These are phyloP conservation scores for Ustilago loliicola DNA, from an alignment of 1,284 basidiomycete genomes.

Conservation along the genomic window DNA sequence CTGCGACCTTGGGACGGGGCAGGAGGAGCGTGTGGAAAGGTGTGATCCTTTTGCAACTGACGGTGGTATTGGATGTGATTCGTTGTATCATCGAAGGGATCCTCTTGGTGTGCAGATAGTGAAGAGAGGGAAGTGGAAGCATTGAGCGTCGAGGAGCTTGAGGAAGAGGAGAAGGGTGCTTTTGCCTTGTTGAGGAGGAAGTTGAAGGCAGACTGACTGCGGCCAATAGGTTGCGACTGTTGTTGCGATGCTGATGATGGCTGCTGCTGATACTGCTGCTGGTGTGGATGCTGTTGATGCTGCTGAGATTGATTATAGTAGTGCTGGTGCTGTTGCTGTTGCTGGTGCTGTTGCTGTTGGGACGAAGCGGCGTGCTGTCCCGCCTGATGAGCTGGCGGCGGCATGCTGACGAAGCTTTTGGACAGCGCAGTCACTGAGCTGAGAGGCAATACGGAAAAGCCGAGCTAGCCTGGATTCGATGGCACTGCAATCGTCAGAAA, in stretches of 20 bases:
- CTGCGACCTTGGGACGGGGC: constrained; percentile 18
- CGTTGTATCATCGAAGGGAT: constrained; percentile 45
- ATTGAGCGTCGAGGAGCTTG: constrained; percentile 41
- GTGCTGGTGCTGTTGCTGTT: constrained; percentile 19
- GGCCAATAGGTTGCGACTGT: constrained; percentile 46
- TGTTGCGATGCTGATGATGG: constrained; percentile 14
- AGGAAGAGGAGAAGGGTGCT: constrained; percentile 57
- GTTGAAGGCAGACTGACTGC: constrained; percentile 65
- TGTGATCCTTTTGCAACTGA: constrained; percentile 44
- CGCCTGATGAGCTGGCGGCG: constrained; percentile 24
- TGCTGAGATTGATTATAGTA: constrained; percentile 14
- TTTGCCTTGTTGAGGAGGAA: constrained; percentile 66
- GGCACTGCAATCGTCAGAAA: no score
- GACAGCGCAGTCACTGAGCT: not conserved
- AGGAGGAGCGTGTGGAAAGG: constrained; percentile 37
- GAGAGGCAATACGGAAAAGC: not conserved
- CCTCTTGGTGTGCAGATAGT: constrained; percentile 36
- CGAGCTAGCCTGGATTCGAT: not conserved
- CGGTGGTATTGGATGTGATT: constrained; percentile 51
- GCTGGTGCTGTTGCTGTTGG: constrained; percentile 19
- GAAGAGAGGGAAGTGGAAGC: constrained; percentile 57
- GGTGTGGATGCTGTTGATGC: constrained; percentile 13
- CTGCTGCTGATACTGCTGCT: constrained; percentile 15
- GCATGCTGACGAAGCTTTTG: constrained; percentile 18
- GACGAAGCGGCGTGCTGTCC: constrained; percentile 26